Evolutionary conservation across 164 flowering plant species (phyloP), one percentile per base, ranked within the genome.

Genomic region (Magnolia kwangsiensis): DNA sequence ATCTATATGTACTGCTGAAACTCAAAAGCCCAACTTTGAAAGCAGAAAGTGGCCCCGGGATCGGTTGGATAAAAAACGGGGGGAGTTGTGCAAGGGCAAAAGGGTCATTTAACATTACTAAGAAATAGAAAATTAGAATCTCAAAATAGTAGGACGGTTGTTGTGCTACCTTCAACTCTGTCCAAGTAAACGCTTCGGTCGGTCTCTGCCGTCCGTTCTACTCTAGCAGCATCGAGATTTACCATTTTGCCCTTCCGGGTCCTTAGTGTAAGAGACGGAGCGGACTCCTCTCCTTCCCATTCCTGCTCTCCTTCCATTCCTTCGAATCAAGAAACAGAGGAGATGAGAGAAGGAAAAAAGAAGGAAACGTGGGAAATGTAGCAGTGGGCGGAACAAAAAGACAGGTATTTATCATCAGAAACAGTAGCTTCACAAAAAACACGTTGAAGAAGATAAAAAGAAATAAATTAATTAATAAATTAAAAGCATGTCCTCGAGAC

Each of bases 141-240:
- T 13, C 9, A 29, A 23, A 23, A 29, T 23, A 63, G 65, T 8
- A 4, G 68, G 11, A 65, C 21, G 4, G 27, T 9, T 2, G 14
- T 7, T 5, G 10, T 20, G 68, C 29, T 0, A 68, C 71, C 71
- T 37, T 68, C 7, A 10, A 4, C 71, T 3, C n/a, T 18, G 8
- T 68, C 49, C 71, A 68, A 68, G 71, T 68, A 68, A 29, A 68
- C 71, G 50, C 71, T 11, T 4, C 71, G 29, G 19, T 31, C 31
- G 9, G 7, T 11, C 50, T 14, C 51, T 23, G 14, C 10, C 68
- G 1, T 16, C 31, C 4, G 6, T 23, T 20, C 10, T 65, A 4
- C 68, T 65, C 27, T 29, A 13, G 21, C 24, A 23, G 37, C 29
- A 24, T 4, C 50, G 31, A 31, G n/a, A 68, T 29, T 37, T 18